Percentiles rank a stretch among this genome's conserved stretches.
Evolutionary conservation across 2,329 filamentous ascomycete genomes (phyloP).

Genomic region (Colletotrichum sojae): DNA sequence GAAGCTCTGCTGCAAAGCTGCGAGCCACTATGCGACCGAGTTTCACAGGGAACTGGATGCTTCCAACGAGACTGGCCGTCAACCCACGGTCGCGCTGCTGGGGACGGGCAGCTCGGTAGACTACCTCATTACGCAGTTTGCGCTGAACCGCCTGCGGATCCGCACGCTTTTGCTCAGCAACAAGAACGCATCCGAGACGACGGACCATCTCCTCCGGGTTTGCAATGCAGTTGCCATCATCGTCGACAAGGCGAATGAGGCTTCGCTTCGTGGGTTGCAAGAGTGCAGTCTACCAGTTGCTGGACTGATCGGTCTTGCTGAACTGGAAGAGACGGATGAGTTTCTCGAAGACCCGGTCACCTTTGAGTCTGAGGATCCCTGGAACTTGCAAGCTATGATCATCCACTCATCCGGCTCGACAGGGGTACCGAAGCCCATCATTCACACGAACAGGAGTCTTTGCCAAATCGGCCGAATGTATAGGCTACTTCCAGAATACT

Average conservation of each 20-base stretch:
- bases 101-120: conserved; percentile 20
- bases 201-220: conserved; percentile 11
- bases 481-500: conserved; percentile 25
- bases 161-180: conserved; percentile 26
- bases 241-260: conserved; percentile 16
- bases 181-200: conserved; percentile 25
- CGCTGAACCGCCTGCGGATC: conserved; percentile 14
- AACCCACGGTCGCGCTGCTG: conserved; percentile 27
- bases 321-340: background rate
- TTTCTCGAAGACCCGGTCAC: no score
- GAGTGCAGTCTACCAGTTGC: background rate
- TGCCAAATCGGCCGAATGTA: conserved; percentile 33
- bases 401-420: conserved; percentile 37
- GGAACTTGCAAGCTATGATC: conserved; percentile 33
- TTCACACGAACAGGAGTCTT: conserved; percentile 29
- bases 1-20: background rate
- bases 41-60: background rate
- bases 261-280: background rate
- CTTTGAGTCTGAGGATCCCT: conserved; percentile 23
- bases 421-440: conserved; percentile 27
- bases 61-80: background rate
- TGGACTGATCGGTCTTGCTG: background rate
- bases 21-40: background rate
- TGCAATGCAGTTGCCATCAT: conserved; percentile 19
- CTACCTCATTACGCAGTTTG: conserved; percentile 27